Base-by-base conservation (phyloP, 1,139 yeast species). In the Yamadazyma kanchanaburiensis region DNA sequence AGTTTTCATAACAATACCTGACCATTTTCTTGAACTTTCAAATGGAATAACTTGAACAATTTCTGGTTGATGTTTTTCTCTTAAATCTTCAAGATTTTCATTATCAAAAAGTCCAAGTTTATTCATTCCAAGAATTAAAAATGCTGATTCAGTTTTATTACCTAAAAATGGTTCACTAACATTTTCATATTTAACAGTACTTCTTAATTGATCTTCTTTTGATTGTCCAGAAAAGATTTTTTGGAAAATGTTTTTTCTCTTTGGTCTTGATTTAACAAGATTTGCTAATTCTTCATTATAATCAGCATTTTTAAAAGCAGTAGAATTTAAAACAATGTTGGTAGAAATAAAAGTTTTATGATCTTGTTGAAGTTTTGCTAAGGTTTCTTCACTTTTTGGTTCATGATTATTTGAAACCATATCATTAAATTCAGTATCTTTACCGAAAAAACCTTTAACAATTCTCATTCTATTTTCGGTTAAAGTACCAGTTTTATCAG, bases 401-500 rank as follows among this genome's bases (percentile, higher is more conserved):
- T 52, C 55, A 22, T 43, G 38, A 17, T 45, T 33, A 24, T 40
- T 40, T 26, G 46, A 40, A 16, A 48, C 59, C 19, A 66, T 54
- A 43, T 72, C 75, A 42, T 72, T 69, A 38, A 77, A 77, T 30
- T 57, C 59, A 19, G 51, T 39, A 21, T 48, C 48, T 22, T 49
- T 51, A 7, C 91, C 88, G 26, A 85, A 51, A 21, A 74, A 65
- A 5, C 91, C 95, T 34, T 73, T 74, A 7, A 87, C 95, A 9
- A 91, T 86, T 27, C 89, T 76, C 98, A 91, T 91, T 48, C 70
- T 71, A 56, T 91, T 91, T 56, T 88, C 94, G 1, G 98, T 91
- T 35, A 91, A 70, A 9, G 98, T 91, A 37, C 98, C 98, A 1
- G 98, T 91, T 56, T 91, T 91, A 61, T 91, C 99, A 1, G 97